These are phyloP conservation scores for Striga hermonthica DNA, from an alignment of 305 asterid genomes.

Conservation along the genomic window DNA sequence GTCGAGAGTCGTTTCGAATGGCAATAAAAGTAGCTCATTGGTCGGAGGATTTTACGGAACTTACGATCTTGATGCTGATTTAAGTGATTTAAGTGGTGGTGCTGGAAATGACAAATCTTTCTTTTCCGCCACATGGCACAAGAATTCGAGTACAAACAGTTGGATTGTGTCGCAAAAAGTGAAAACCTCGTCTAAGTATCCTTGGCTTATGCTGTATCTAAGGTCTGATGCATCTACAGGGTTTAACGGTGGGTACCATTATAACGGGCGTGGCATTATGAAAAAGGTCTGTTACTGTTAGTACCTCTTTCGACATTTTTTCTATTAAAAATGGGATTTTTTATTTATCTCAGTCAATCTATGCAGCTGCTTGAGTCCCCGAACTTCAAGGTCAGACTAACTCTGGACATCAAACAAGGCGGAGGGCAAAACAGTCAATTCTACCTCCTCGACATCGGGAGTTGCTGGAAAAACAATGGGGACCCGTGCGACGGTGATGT, in stretches of 20 bases:
- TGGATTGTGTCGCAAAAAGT: constrained; percentile 58
- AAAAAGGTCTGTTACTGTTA: constrained; percentile 38
- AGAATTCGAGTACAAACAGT: constrained; percentile 54
- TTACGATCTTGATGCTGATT: constrained; percentile 63
- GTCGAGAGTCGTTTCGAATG: constrained; percentile 35
- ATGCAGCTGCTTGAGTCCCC: constrained; percentile 68
- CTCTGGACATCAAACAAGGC: constrained; percentile 60
- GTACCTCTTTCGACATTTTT: no score
- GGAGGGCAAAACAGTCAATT: constrained; percentile 78
- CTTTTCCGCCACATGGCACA: constrained; percentile 59
- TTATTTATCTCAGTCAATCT: neutral
- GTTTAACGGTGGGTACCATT: constrained; percentile 74
- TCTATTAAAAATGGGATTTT: no score
- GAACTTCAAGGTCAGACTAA: constrained; percentile 65
- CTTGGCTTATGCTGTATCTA: constrained; percentile 80
- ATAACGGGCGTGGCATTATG: constrained; percentile 70
- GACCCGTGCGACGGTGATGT: constrained; percentile 68
- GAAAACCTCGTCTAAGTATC: constrained; percentile 68
- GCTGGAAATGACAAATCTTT: constrained; percentile 31
- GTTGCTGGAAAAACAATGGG: constrained; percentile 82
- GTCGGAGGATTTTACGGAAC: constrained; percentile 76
- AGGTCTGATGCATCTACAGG: constrained; percentile 70
- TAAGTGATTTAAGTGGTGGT: constrained; percentile 1
- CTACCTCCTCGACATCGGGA: constrained; percentile 68
- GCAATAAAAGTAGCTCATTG: constrained; percentile 29